These are phyloP conservation scores for Paecilomyces fulvus DNA, from an alignment of 2,329 filamentous ascomycete species.

Conservation along the genomic window DNA sequence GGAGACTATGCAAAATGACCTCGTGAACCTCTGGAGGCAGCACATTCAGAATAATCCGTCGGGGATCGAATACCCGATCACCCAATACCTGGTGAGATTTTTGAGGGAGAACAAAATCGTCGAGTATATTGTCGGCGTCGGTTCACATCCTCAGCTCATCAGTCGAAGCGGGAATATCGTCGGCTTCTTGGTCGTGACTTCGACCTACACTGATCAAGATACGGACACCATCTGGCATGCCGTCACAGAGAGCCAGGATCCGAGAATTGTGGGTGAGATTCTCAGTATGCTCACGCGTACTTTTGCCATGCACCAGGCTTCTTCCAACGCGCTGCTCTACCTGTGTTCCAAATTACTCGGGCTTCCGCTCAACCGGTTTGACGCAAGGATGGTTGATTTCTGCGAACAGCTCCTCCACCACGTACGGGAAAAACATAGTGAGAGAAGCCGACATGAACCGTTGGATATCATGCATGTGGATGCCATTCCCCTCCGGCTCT, in stretches of 20 bases:
- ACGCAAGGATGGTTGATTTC: conserved; percentile 52
- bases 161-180: conserved; percentile 73
- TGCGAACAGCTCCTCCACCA: conserved; percentile 50
- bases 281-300: conserved; percentile 55
- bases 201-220: conserved; percentile 61
- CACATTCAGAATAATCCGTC: conserved; percentile 41
- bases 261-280: conserved; percentile 72
- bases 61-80: conserved; percentile 43
- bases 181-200: conserved; percentile 75
- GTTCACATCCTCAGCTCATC: conserved; percentile 87
- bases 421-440: conserved; percentile 37
- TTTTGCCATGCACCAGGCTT: conserved; percentile 36
- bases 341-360: conserved; percentile 62
- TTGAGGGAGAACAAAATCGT: conserved; percentile 64
- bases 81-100: conserved; percentile 61
- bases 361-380: conserved; percentile 57
- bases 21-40: conserved; percentile 59
- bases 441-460: conserved; percentile 16
- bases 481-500: conserved; percentile 44
- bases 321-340: conserved; percentile 47
- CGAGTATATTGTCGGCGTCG: conserved; percentile 79
- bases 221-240: conserved; percentile 79
- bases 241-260: conserved; percentile 71
- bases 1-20: conserved; percentile 60
- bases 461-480: conserved; percentile 22